These are phyloP conservation scores for Metschnikowia lachancei DNA, from an alignment of 805 yeast species.

Conservation along the genomic window DNA sequence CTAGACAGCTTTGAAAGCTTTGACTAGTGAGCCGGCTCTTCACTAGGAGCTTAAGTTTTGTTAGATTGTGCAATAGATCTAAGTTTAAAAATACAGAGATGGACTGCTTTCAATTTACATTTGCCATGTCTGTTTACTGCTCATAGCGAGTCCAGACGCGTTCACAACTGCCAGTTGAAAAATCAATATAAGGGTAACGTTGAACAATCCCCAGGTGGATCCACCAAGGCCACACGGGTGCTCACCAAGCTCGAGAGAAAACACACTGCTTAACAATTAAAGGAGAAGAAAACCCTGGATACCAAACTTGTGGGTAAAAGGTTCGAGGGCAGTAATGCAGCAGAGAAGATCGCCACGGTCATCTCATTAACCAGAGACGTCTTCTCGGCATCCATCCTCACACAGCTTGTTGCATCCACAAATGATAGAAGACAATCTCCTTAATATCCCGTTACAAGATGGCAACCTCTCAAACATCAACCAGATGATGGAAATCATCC, in stretches of 20 bases:
- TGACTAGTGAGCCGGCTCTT: not conserved
- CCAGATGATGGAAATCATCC: too few relatives aligned
- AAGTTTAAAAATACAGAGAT: too few relatives aligned
- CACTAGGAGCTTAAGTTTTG: too few relatives aligned
- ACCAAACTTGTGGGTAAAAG: conserved; percentile 59
- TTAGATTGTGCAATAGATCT: too few relatives aligned
- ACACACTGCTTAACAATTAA: conserved; percentile 74
- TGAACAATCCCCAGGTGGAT: conserved; percentile 52
- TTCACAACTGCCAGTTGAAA: conserved; percentile 80
- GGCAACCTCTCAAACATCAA: too few relatives aligned
- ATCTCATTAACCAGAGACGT: conserved; percentile 77
- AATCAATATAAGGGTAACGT: conserved; percentile 82
- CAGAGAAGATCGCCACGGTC: conserved; percentile 79
- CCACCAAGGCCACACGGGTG: conserved; percentile 37
- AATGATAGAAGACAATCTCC: too few relatives aligned
- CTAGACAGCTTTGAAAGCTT: not conserved
- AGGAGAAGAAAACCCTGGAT: conserved; percentile 64
- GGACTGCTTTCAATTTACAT: too few relatives aligned
- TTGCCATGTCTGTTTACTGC: too few relatives aligned
- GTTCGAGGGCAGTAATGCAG: conserved; percentile 78
- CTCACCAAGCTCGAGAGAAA: conserved; percentile 62
- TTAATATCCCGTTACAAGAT: too few relatives aligned
- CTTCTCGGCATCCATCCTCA: conserved; percentile 52
- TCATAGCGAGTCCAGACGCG: too few relatives aligned
- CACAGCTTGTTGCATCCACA: conserved; percentile 43